Percentiles rank a stretch among this genome's conserved stretches.
Evolutionary conservation across 1,139 yeast genomes (phyloP).

Genomic region (Trichomonascaceae sp.): DNA sequence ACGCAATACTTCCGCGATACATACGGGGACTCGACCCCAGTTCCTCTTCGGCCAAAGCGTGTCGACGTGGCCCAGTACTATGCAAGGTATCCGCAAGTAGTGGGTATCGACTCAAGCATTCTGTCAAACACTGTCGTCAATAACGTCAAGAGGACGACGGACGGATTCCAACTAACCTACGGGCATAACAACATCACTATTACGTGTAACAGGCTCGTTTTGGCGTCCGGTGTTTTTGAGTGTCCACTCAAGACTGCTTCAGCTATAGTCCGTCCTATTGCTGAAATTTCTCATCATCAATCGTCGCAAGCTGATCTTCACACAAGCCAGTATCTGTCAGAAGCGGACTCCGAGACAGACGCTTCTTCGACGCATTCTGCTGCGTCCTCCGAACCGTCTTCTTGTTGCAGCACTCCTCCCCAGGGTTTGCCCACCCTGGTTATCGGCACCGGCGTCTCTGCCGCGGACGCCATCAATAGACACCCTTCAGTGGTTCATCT

Average conservation of each 20-base stretch:
- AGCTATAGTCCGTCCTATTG: not conserved
- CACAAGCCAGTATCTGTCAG: not conserved
- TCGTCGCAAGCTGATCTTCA: not conserved
- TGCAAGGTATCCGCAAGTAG: constrained; percentile 15
- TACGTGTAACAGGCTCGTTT: constrained; percentile 13
- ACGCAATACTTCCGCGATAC: constrained; percentile 13
- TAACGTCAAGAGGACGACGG: constrained; percentile 7
- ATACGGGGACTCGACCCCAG: constrained; percentile 10
- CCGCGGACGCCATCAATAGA: constrained; percentile 22
- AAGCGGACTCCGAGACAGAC: not conserved
- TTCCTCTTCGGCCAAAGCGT: constrained; percentile 21
- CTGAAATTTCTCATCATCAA: not conserved
- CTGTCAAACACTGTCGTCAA: constrained; percentile 9
- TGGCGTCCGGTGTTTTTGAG: constrained; percentile 24
- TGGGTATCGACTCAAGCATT: constrained; percentile 12
- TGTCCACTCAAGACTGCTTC: constrained; percentile 9
- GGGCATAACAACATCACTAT: not conserved
- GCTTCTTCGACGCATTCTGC: not conserved
- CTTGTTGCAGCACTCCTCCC: not conserved
- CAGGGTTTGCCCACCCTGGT: constrained; percentile 11
- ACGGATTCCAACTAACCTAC: not conserved
- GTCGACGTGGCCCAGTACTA: constrained; percentile 21
- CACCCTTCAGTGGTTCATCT: constrained; percentile 16
- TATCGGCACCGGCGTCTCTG: constrained; percentile 26
- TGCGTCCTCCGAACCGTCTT: not conserved